Evolutionary conservation across 768 basidiomycete species (phyloP), one percentile per base, ranked within the genome.

Genomic region (Podaxis sp.): DNA sequence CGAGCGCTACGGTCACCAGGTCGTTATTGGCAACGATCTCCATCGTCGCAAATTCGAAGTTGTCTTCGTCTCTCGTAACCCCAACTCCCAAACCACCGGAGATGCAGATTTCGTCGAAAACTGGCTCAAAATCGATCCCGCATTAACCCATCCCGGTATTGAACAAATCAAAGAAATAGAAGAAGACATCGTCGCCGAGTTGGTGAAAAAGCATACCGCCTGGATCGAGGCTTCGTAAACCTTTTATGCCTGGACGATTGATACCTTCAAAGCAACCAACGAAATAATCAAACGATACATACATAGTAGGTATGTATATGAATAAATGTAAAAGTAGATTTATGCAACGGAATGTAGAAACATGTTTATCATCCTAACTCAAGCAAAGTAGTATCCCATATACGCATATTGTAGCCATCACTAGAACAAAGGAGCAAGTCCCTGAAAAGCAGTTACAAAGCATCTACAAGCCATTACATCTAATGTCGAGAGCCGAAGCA

Each of bases 21-120:
- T 97, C 28, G 97, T 99, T 56, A 93, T 99, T 63, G 97, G 93
- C 18, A 99, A 99, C 72, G 90, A 94, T 62, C 85, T 99, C n/a
- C 84, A 95, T 68, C 82, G 84, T 38, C 85, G 97, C 55, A 99
- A 99, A 72, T 83, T 83, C 63, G 90, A 95, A 70, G 96, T 99
- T 58, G 91, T 96, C 4, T 90, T 98, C 68, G 89, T 99, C 32
- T 90, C 91, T 18, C 85, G 75, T 46, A 79, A 75, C 55, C 13
- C 55, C 55, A 0, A 67, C 64, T 4, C 42, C 69, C 57, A 68
- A 66, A 10, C 62, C 68, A 5, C 62, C 59, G 14, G 67, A 61
- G 32, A 55, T 51, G 65, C 71, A 5, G 55, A 63, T 11, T 89
- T 84, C 62, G 70, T 73, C 18, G 85, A 89, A 65, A 76, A 74